These are phyloP conservation scores for Eucalyptus cloeziana DNA, from an alignment of 345 rosid genomes.

Conservation along the genomic window DNA sequence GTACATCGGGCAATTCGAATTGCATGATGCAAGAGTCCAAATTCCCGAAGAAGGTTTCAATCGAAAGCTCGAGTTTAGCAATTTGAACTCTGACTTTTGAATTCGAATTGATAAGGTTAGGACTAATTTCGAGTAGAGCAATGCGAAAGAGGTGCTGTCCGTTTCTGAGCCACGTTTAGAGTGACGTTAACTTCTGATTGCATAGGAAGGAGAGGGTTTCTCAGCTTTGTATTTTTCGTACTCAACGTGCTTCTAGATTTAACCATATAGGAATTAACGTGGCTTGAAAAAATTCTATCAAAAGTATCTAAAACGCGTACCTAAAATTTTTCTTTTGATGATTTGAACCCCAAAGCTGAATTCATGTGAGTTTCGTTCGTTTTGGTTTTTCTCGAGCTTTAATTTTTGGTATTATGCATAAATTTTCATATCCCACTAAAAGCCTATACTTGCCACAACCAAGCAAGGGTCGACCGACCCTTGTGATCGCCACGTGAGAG, in stretches of 20 bases:
- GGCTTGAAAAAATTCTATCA: not conserved
- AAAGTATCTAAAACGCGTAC: not conserved
- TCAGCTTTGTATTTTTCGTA: not conserved
- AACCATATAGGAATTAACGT: not conserved
- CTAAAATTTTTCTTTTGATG: not conserved
- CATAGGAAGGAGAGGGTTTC: not conserved
- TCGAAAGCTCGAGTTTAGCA: not conserved
- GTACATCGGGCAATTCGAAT: not conserved
- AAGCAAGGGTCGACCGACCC: not conserved
- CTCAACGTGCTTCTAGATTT: not conserved
- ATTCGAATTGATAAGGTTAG: not conserved
- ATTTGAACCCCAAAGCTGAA: not conserved
- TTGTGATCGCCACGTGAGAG: too few species aligned
- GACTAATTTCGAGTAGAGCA: not conserved
- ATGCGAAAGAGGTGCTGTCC: not conserved
- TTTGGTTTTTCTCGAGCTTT: not conserved
- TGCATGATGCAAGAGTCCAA: not conserved
- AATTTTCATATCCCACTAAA: not conserved
- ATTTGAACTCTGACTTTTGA: not conserved
- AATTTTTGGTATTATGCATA: not conserved
- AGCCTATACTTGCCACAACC: not conserved
- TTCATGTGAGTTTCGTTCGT: not conserved
- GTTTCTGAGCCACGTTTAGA: not conserved
- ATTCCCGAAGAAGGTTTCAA: not conserved
- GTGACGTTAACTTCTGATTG: not conserved